These are phyloP conservation scores for Pseudocercospora cruenta DNA, from an alignment of 2,329 filamentous ascomycete genomes.

Conservation along the genomic window DNA sequence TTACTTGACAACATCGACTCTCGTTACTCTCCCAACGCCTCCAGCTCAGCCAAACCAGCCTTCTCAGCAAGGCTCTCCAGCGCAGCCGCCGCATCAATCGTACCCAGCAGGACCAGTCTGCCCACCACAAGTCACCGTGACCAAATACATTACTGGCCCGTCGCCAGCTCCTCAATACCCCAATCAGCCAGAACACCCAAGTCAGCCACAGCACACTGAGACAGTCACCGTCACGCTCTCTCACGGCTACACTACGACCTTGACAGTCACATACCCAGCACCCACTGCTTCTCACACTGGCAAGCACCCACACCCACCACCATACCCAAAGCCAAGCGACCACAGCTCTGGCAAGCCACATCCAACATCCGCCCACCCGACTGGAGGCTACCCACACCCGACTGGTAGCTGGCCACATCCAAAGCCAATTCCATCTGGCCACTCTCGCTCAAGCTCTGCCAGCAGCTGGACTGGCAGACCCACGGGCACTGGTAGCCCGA, in stretches of 20 bases:
- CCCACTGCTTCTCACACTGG: neutral
- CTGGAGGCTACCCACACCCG: neutral
- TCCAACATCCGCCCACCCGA: neutral
- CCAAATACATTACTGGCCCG: constrained; percentile 5
- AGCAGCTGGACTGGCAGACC: neutral
- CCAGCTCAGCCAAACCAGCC: neutral
- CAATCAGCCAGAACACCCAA: neutral
- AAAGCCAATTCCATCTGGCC: neutral
- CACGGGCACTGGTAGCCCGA: neutral
- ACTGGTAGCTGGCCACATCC: constrained; percentile 1
- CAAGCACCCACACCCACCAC: constrained; percentile 1
- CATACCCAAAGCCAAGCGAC: constrained; percentile 4
- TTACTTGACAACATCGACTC: constrained; percentile 9
- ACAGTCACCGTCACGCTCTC: constrained; percentile 16
- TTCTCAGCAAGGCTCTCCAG: neutral
- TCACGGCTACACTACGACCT: constrained; percentile 13
- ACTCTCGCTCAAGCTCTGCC: neutral
- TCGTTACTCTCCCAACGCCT: neutral
- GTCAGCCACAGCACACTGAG: constrained; percentile 7
- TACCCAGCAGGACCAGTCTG: constrained; percentile 5
- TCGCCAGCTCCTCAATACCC: constrained; percentile 1
- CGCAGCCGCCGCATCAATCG: neutral
- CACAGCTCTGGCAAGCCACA: neutral
- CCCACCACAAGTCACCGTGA: constrained; percentile 12
- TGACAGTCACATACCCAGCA: constrained; percentile 14